phyloP scores from a whole-genome alignment of 305 asterid genomes.

The Fraxinus greggii region DNA sequence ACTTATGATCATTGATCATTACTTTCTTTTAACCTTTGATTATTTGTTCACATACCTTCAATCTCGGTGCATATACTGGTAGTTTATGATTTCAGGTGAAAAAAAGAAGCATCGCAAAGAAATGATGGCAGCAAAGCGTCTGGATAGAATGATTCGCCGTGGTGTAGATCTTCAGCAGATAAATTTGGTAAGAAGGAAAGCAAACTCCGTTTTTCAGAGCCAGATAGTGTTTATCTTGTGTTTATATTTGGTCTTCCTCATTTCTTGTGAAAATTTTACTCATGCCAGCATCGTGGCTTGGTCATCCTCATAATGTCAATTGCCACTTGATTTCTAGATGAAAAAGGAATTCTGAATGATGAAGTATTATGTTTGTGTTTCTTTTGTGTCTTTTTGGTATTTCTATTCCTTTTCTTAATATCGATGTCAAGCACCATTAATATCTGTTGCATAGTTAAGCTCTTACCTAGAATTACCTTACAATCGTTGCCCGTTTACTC shows the following conservation, averaged over 20 bases:
- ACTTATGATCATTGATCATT: not conserved
- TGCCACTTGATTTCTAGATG: not conserved
- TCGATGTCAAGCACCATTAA: not conserved
- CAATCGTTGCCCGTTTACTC: not conserved
- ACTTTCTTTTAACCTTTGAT: constrained; percentile 14
- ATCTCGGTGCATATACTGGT: constrained; percentile 15
- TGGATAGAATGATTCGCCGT: constrained; percentile 72
- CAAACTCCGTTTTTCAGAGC: constrained; percentile 8
- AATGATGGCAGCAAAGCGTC: constrained; percentile 71
- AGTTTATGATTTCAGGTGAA: constrained; percentile 55
- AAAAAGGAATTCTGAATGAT: constrained; percentile 11
- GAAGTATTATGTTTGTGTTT: not conserved
- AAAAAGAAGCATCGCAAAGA: constrained; percentile 87
- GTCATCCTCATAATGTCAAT: not conserved
- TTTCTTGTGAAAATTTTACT: not conserved
- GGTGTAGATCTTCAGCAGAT: constrained; percentile 90
- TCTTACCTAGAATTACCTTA: not conserved
- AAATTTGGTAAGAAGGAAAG: constrained; percentile 52
- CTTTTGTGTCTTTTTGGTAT: not conserved
- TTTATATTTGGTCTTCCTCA: not conserved
- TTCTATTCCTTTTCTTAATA: not conserved
- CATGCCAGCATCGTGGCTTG: not conserved
- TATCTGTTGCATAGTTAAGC: not conserved
- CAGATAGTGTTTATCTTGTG: not conserved
- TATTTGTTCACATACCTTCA: constrained; percentile 25